Conservation (phyloP, 2,329 filamentous ascomycete genomes). For the Biscogniauxia sp. region DNA sequence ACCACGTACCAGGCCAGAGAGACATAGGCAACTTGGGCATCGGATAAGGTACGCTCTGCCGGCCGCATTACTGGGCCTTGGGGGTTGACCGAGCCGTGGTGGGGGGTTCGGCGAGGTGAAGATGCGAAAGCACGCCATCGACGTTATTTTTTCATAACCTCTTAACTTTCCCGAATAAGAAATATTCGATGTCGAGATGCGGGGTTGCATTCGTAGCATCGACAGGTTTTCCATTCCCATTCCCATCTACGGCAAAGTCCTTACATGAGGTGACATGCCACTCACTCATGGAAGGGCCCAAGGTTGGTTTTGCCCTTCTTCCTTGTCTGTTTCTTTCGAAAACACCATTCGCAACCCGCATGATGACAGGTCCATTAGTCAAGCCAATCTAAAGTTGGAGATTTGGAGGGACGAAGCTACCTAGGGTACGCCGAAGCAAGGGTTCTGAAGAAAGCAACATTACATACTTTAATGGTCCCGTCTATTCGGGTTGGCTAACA, state of each 20-base stretch:
- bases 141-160: constrained; percentile 8
- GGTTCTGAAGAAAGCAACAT: not conserved
- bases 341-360: constrained; percentile 11
- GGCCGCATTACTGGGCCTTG: not conserved
- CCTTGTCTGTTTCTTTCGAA: not conserved
- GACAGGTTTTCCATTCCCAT: no score
- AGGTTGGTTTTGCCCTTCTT: not conserved
- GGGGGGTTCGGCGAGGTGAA: constrained; percentile 4
- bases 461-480: not conserved
- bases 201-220: not conserved
- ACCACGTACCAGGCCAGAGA: not conserved
- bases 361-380: constrained; percentile 3
- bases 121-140: constrained; percentile 18
- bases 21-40: not conserved
- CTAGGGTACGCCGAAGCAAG: not conserved
- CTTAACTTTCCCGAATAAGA: not conserved
- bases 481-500: not conserved
- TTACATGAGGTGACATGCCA: no score
- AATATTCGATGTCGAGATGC: not conserved
- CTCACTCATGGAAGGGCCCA: constrained; percentile 7
- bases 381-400: not conserved
- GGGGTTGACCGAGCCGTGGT: not conserved
- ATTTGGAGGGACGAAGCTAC: not conserved
- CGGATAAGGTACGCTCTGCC: not conserved
- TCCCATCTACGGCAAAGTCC: no score